phyloP scores from a whole-genome alignment of 1,284 basidiomycete genomes.

The Pterulicium gracile region DNA sequence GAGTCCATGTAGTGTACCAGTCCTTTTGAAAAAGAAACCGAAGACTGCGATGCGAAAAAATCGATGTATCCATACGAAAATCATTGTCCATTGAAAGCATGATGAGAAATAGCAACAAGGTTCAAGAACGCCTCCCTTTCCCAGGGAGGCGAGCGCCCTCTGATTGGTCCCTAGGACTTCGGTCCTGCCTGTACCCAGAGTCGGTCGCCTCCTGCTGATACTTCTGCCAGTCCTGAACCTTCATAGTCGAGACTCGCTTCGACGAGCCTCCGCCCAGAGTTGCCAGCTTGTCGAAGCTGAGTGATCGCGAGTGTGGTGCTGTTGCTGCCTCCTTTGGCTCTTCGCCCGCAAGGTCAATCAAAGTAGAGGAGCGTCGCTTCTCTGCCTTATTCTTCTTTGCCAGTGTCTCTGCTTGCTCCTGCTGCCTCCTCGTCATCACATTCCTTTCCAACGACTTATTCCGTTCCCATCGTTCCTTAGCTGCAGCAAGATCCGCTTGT shows the following conservation, averaged over 20 bases:
- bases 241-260: slow-evolving; percentile 58
- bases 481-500: slow-evolving; percentile 54
- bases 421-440: slow-evolving; percentile 55
- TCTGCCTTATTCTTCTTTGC: slow-evolving; percentile 27
- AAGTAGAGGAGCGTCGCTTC: slow-evolving; percentile 2
- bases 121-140: neutral
- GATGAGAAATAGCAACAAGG: neutral
- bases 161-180: slow-evolving; percentile 16
- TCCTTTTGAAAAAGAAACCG: neutral
- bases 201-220: slow-evolving; percentile 42
- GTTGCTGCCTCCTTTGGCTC: neutral
- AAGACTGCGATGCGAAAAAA: neutral
- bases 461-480: slow-evolving; percentile 67
- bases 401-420: slow-evolving; percentile 52
- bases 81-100: neutral
- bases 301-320: slow-evolving; percentile 29
- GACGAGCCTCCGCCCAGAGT: slow-evolving; percentile 31
- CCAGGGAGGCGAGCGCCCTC: slow-evolving; percentile 39
- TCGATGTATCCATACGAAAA: neutral
- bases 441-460: slow-evolving; percentile 59
- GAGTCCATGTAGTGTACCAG: slow-evolving; percentile 2
- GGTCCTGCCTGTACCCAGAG: slow-evolving; percentile 23
- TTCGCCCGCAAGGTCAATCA: neutral
- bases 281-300: slow-evolving; percentile 52
- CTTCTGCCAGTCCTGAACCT: slow-evolving; percentile 76